phyloP scores from a whole-genome alignment of 768 basidiomycete species.

The Crepidotus variabilis region DNA sequence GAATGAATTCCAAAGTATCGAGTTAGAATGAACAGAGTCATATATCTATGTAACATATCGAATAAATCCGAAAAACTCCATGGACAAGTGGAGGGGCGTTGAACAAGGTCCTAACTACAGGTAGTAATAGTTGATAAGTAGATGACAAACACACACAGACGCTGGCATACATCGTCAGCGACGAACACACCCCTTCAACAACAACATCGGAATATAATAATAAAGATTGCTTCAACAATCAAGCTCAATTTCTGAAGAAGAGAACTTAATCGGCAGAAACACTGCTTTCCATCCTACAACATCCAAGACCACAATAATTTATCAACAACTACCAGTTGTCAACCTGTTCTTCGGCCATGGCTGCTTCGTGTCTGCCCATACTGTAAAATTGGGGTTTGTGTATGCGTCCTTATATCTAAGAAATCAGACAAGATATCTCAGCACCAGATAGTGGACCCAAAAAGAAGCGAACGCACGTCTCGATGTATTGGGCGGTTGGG shows the following conservation, averaged over 20 bases:
- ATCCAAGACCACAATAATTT: background rate
- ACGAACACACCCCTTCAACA: too few relatives aligned
- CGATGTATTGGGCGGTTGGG: slow-evolving; percentile 74
- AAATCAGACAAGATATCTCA: background rate
- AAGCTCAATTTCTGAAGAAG: too few relatives aligned
- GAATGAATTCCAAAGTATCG: background rate
- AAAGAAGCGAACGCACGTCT: slow-evolving; percentile 35
- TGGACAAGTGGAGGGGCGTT: background rate
- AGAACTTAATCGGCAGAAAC: background rate
- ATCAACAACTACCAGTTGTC: slow-evolving; percentile 4
- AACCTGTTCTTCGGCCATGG: slow-evolving; percentile 54
- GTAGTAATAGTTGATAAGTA: background rate
- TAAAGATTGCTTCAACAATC: too few relatives aligned
- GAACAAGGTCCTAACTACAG: background rate
- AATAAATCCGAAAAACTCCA: background rate
- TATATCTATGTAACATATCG: background rate
- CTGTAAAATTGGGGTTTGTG: slow-evolving; percentile 52
- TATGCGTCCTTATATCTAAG: slow-evolving; percentile 60
- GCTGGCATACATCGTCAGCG: too few relatives aligned
- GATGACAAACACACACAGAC: too few relatives aligned
- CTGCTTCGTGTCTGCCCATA: slow-evolving; percentile 41
- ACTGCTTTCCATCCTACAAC: background rate
- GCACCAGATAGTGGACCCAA: background rate
- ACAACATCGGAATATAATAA: too few relatives aligned
- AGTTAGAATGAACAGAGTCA: background rate